Conservation (phyloP, 2,329 filamentous ascomycete species). For the Cladosporium sp. region DNA sequence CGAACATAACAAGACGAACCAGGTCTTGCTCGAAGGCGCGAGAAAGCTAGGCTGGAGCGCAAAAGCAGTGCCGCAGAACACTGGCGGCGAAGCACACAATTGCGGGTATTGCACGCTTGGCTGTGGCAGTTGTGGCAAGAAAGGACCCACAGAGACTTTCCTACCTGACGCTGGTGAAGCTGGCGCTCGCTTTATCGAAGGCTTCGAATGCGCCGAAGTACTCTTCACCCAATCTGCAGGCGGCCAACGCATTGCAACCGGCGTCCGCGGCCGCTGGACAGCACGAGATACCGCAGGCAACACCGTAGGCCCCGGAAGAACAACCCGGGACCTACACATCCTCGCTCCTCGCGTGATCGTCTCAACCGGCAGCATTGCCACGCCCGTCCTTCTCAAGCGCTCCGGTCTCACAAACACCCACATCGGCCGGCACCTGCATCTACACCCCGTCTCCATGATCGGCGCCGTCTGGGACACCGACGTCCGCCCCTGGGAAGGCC, state of each 20-base stretch:
- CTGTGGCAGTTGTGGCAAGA: constrained; percentile 69
- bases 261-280: constrained; percentile 74
- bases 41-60: constrained; percentile 72
- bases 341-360: constrained; percentile 80
- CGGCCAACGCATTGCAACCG: constrained; percentile 62
- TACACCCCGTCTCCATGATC: constrained; percentile 69
- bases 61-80: constrained; percentile 76
- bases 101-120: constrained; percentile 66
- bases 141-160: constrained; percentile 75
- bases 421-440: constrained; percentile 76
- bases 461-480: constrained; percentile 69
- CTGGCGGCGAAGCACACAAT: constrained; percentile 70
- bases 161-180: constrained; percentile 76
- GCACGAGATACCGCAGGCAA: constrained; percentile 67
- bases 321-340: constrained; percentile 65
- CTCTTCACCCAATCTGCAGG: constrained; percentile 59
- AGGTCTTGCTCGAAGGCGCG: constrained; percentile 72
- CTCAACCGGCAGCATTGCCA: constrained; percentile 75
- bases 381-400: constrained; percentile 72
- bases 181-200: constrained; percentile 82
- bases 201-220: constrained; percentile 71
- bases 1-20: constrained; percentile 73
- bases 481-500: constrained; percentile 64
- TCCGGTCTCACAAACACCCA: constrained; percentile 81
- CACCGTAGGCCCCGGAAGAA: constrained; percentile 56